phyloP scores from a whole-genome alignment of 139 green algal species.

The Tetradesmus lagerheimii region DNA sequence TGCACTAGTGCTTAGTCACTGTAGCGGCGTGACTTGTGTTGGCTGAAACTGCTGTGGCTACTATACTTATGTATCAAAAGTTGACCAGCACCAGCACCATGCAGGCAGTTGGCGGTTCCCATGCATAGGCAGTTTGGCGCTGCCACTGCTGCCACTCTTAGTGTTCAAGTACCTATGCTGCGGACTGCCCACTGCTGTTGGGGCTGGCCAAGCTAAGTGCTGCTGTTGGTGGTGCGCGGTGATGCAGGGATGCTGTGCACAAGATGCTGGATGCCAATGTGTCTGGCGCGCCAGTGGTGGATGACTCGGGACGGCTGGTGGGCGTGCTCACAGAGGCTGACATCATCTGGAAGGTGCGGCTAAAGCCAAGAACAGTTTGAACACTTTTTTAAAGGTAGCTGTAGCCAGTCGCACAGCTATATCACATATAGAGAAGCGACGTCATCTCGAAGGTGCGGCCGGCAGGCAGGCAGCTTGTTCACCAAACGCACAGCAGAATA shows the following conservation, averaged over 20 bases:
- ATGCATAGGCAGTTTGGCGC: background rate
- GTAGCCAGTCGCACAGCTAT: no score
- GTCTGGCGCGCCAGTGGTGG: slow-evolving; percentile 51
- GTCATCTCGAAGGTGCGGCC: no score
- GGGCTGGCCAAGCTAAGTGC: background rate
- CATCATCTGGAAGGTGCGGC: slow-evolving; percentile 55
- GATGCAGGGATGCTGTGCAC: slow-evolving; percentile 53
- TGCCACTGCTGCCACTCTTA: background rate
- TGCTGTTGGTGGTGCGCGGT: background rate
- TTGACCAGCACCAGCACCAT: background rate
- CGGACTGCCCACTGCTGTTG: background rate
- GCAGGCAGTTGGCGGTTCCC: no score
- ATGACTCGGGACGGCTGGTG: slow-evolving; percentile 44
- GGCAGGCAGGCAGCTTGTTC: no score
- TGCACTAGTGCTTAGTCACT: background rate
- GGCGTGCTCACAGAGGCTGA: slow-evolving; percentile 55
- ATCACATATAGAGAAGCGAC: no score
- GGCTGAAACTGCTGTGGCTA: no score
- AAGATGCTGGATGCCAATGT: slow-evolving; percentile 53
- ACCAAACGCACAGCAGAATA: no score
- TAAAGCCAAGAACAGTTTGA: background rate
- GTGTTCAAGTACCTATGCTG: background rate
- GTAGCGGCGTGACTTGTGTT: no score
- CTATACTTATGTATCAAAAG: no score
- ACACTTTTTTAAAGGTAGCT: no score